Base-by-base conservation (phyloP, 1,284 basidiomycete species). In the Irpex sp. region DNA sequence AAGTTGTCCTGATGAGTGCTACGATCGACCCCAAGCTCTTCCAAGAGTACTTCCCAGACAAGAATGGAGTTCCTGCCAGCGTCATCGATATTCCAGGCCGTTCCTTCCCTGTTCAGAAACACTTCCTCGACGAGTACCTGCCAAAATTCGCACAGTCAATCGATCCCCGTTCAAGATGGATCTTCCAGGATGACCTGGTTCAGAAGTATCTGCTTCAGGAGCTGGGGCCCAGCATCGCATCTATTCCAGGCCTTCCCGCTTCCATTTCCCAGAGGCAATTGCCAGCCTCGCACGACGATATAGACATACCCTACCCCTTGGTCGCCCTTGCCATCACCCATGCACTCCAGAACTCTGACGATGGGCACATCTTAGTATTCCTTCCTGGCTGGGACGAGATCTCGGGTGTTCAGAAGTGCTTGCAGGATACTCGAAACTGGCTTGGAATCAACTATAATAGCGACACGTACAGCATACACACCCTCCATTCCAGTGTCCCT, bases 301-400 rank as follows among this genome's bases (percentile, higher is more conserved):
- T 94, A 57, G 94, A 96, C 59, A 82, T 97, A 37, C 96, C 96
- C 5, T 87, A 87, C 66, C 87, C 92, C 19, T 81, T 98, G 31
- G 85, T 97, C 57, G 93, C 92, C 21, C 85, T 95, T 44, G 90
- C 91, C 49, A 85, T 98, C 68, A 85, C 92, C 0, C 87, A 94
- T 72, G 91, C 96, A 44, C 75, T 97, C 37, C 79, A 83, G 59
- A 83, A 82, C 57, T 91, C 94, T 0, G 80, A 88, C 37, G 91
- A 93, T 38, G 96, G 96, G 0, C 95, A 98, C 72, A 91, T 97
- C 47, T 83, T 97, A 52, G 94, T 97, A 34, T 98, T 98, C 80
- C 75, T 96, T 31, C 92, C 94, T 9, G 94, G 94, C 9, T 94
- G 92, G 92, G 95, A 97, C 57, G 96, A 98, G 73, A 98, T 98